Percentiles rank a stretch among this genome's conserved stretches.
Evolutionary conservation across 768 basidiomycete species (phyloP).

Genomic region (Collybia sordida): DNA sequence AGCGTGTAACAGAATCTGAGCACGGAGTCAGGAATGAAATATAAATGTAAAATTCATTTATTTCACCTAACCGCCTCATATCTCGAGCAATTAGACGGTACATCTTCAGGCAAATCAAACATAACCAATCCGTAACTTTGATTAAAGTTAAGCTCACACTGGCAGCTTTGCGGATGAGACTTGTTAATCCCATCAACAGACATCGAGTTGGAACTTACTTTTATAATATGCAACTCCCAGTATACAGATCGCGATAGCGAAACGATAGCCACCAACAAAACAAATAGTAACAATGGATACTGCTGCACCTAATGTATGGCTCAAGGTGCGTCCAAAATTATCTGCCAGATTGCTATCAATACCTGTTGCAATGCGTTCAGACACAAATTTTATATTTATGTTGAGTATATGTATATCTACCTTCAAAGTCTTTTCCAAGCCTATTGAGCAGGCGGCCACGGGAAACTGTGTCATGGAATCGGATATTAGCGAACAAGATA

Average conservation of each 20-base stretch:
- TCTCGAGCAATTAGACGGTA: slow-evolving; percentile 83
- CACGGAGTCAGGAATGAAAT: not conserved
- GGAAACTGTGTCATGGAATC: slow-evolving; percentile 92
- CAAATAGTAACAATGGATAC: slow-evolving; percentile 78
- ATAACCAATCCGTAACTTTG: not conserved
- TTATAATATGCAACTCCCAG: slow-evolving; percentile 70
- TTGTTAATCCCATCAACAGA: no score
- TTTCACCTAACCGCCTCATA: slow-evolving; percentile 73
- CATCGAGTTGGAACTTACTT: slow-evolving; percentile 49
- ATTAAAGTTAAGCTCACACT: slow-evolving; percentile 26
- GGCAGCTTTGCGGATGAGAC: no score
- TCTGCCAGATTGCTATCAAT: slow-evolving; percentile 84
- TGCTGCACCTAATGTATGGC: slow-evolving; percentile 54
- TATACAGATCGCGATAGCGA: slow-evolving; percentile 57
- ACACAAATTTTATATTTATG: no score
- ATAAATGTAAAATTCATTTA: no score
- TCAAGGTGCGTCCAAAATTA: slow-evolving; percentile 82
- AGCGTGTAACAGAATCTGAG: slow-evolving; percentile 34
- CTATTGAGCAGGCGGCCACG: slow-evolving; percentile 82
- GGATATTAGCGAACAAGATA: slow-evolving; percentile 83
- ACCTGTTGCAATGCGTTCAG: no score
- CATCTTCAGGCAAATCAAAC: slow-evolving; percentile 26
- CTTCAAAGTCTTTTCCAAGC: slow-evolving; percentile 91
- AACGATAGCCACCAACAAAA: slow-evolving; percentile 75
- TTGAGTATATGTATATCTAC: no score